These are phyloP conservation scores for Botrytis cinerea DNA, from an alignment of 2,329 filamentous ascomycete genomes.

Conservation along the genomic window DNA sequence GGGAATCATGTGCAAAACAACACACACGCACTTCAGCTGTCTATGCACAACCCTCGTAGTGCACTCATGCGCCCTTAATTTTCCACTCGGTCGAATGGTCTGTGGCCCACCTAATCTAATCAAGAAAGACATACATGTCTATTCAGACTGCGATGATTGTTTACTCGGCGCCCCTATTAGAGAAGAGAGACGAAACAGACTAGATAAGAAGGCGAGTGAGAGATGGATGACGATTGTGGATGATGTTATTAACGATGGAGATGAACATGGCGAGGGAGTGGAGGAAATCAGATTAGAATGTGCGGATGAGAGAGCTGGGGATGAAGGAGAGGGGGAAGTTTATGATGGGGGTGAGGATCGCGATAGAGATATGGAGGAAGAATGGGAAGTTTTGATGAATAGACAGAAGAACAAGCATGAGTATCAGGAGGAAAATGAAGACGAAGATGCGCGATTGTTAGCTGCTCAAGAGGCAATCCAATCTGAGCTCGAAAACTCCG, in stretches of 20 bases:
- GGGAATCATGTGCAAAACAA: constrained; percentile 14
- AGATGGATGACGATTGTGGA: not conserved
- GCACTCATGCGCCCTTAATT: not conserved
- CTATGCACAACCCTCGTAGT: not conserved
- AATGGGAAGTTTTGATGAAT: not conserved
- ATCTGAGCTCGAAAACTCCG: not conserved
- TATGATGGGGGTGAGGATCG: not conserved
- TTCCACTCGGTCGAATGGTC: not conserved
- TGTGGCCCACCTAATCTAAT: not conserved
- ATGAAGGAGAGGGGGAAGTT: not conserved
- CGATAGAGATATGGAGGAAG: not conserved
- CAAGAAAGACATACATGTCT: constrained; percentile 1
- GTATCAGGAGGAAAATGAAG: too few species aligned
- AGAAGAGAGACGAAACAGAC: not conserved
- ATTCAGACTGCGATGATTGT: constrained; percentile 8
- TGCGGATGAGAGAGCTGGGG: not conserved
- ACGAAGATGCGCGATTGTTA: not conserved
- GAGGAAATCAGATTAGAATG: not conserved
- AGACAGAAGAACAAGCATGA: not conserved
- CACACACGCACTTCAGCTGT: constrained; percentile 3
- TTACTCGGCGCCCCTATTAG: not conserved
- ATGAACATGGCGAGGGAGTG: not conserved
- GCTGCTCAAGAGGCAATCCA: not conserved
- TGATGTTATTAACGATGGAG: not conserved
- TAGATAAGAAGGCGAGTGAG: not conserved